Conservation (phyloP, 139 green algal species). For the Limnomonas spitsbergensis region DNA sequence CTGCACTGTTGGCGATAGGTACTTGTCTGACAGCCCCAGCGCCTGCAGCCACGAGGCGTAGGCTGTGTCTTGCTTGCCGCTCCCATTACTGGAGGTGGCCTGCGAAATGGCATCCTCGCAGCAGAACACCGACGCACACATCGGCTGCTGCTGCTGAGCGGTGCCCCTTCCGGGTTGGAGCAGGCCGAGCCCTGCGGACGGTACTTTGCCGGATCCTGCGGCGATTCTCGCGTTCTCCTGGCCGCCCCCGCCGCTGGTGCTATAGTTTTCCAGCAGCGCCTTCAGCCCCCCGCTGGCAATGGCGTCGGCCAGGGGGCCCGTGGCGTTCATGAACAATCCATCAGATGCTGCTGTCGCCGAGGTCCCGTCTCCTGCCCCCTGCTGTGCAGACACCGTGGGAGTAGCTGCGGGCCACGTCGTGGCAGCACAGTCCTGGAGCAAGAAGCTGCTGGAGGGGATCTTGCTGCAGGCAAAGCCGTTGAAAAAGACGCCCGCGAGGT, state of each 20-base stretch:
- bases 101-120: background rate
- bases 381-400: no score
- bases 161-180: no score
- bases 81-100: background rate
- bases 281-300: background rate
- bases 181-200: no score
- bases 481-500: background rate
- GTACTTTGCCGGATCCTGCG: no score
- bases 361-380: no score
- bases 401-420: background rate
- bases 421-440: background rate
- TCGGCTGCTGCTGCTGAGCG: slow-evolving; percentile 3
- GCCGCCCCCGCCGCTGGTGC: background rate
- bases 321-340: no score
- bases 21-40: background rate
- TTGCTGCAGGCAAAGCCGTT: slow-evolving; percentile 1
- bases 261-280: background rate
- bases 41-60: background rate
- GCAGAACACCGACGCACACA: background rate
- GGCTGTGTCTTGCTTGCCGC: background rate
- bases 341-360: no score
- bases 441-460: background rate
- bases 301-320: background rate
- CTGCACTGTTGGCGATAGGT: background rate
- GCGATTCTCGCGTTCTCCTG: no score